Conservation (phyloP, 176 grass and related monocot genomes). For the Phragmites australis region DNA sequence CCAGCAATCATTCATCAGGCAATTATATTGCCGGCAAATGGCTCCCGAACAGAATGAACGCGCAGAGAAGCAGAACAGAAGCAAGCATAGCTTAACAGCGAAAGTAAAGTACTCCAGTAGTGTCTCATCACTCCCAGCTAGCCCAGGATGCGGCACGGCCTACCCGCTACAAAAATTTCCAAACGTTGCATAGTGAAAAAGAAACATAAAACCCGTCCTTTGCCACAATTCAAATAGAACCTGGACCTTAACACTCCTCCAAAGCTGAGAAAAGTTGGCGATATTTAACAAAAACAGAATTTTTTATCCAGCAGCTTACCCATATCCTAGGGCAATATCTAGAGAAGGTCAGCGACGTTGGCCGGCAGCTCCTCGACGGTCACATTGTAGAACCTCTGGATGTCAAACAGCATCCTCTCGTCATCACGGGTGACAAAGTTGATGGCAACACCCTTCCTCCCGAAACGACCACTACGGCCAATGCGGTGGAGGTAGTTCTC, state of each 20-base stretch:
- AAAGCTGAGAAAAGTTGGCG: slow-evolving; percentile 44
- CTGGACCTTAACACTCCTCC: slow-evolving; percentile 43
- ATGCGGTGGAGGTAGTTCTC: slow-evolving; percentile 88
- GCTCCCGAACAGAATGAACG: background rate
- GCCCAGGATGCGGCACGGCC: slow-evolving; percentile 26
- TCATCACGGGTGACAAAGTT: slow-evolving; percentile 76
- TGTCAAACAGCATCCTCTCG: slow-evolving; percentile 71
- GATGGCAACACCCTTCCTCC: slow-evolving; percentile 83
- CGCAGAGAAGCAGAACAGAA: background rate
- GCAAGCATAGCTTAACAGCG: background rate
- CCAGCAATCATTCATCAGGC: too few relatives aligned
- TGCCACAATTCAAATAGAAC: slow-evolving; percentile 41
- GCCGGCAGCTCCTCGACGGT: slow-evolving; percentile 65
- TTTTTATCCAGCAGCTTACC: slow-evolving; percentile 36
- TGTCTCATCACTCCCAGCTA: slow-evolving; percentile 36
- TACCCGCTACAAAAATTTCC: slow-evolving; percentile 51
- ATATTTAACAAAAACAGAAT: slow-evolving; percentile 50
- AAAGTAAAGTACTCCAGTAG: slow-evolving; percentile 34
- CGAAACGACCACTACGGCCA: slow-evolving; percentile 76
- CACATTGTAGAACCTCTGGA: slow-evolving; percentile 80
- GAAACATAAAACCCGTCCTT: slow-evolving; percentile 36
- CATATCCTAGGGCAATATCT: slow-evolving; percentile 43
- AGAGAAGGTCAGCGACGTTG: slow-evolving; percentile 80
- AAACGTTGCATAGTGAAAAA: slow-evolving; percentile 32
- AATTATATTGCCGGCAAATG: background rate